A percentile compares a stretch with the other conserved stretches of the same genome.
These are phyloP conservation scores for Whalleya microplaca DNA, from an alignment of 2,329 filamentous ascomycete species.

Conservation along the genomic window DNA sequence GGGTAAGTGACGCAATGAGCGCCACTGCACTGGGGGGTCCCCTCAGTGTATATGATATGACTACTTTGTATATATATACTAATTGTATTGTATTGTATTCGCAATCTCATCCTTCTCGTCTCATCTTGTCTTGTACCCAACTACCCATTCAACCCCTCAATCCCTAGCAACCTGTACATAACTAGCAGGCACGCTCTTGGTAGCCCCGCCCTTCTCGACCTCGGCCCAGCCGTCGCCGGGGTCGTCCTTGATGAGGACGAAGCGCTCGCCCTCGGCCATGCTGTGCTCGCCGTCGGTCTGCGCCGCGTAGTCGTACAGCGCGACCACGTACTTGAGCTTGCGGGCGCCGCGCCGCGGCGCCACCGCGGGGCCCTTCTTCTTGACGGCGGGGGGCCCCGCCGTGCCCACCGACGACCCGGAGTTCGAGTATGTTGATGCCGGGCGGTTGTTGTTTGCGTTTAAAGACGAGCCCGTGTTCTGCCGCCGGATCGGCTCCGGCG, in stretches of 20 bases:
- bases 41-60: too few relatives aligned
- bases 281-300: constrained; percentile 85
- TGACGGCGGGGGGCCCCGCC: constrained; percentile 48
- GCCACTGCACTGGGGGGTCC: too few relatives aligned
- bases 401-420: constrained; percentile 69
- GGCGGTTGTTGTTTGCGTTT: constrained; percentile 49
- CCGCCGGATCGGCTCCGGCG: constrained; percentile 49
- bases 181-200: constrained; percentile 89
- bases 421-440: constrained; percentile 77
- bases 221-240: constrained; percentile 95
- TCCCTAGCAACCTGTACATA: constrained; percentile 71
- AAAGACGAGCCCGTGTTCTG: constrained; percentile 51
- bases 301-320: constrained; percentile 88
- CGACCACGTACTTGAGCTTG: constrained; percentile 91
- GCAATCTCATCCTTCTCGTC: too few relatives aligned
- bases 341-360: constrained; percentile 89
- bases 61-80: too few relatives aligned
- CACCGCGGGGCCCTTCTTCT: constrained; percentile 90
- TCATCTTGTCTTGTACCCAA: too few relatives aligned
- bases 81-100: too few relatives aligned
- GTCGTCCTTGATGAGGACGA: constrained; percentile 87
- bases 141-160: constrained; percentile 1
- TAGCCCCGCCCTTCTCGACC: constrained; percentile 87
- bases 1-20: too few relatives aligned
- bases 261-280: constrained; percentile 88